Conservation (phyloP, 768 basidiomycete genomes). For the Rhodotorula diobovata region DNA sequence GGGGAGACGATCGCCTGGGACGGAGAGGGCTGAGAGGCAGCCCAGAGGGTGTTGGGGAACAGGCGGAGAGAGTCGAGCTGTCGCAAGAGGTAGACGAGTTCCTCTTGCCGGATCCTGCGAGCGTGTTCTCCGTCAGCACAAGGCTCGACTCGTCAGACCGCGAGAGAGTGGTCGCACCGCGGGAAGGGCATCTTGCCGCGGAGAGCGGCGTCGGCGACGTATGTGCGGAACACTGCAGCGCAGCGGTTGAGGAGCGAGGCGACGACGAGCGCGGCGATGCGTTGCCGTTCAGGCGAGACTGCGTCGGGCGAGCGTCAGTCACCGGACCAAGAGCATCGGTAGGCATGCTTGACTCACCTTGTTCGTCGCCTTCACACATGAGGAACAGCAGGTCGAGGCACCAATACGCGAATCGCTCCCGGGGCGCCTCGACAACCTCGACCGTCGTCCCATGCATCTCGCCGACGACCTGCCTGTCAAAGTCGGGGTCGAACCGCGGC, state of each 20-base stretch:
- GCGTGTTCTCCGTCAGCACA: not conserved
- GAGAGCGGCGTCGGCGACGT: constrained; percentile 75
- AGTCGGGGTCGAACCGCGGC: constrained; percentile 33
- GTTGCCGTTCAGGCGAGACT: constrained; percentile 51
- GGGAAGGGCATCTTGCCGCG: constrained; percentile 86
- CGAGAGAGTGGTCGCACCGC: constrained; percentile 53
- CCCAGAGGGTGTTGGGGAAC: constrained; percentile 72
- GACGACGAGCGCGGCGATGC: constrained; percentile 68
- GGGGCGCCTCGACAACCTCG: constrained; percentile 48
- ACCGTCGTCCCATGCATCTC: constrained; percentile 31
- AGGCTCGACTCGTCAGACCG: not conserved
- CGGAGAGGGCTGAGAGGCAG: constrained; percentile 60
- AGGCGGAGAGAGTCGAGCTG: constrained; percentile 69
- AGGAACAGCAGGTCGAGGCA: constrained; percentile 81
- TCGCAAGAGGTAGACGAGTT: constrained; percentile 74
- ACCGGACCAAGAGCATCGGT: no score
- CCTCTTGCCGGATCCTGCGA: constrained; percentile 75
- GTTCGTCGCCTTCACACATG: constrained; percentile 63
- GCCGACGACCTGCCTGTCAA: constrained; percentile 23
- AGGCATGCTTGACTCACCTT: constrained; percentile 19
- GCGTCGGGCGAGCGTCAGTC: not conserved
- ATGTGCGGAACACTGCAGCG: constrained; percentile 61
- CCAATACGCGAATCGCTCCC: constrained; percentile 89
- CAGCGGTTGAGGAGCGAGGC: constrained; percentile 74
- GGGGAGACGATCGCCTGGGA: constrained; percentile 50